Conservation (phyloP, 805 yeast species). For the Nakazawaea laoshanensis region DNA sequence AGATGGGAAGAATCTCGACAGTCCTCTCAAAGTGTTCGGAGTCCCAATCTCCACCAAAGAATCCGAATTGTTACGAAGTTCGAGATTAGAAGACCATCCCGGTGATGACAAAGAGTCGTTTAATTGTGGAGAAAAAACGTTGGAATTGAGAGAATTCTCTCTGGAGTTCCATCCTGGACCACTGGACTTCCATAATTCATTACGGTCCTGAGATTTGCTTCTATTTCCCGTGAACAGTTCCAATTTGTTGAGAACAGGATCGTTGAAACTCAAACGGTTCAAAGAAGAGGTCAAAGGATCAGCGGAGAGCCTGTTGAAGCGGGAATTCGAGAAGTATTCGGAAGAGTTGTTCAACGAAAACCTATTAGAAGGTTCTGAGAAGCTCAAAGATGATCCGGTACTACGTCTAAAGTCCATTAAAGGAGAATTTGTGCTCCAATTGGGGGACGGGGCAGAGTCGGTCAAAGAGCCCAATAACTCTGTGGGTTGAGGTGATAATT, state of each 20-base stretch:
- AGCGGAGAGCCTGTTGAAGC: background rate
- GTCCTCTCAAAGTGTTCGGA: conserved; percentile 16
- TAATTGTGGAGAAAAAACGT: conserved; percentile 2
- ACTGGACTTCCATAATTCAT: conserved; percentile 5
- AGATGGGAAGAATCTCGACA: conserved; percentile 27
- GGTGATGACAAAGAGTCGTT: conserved; percentile 4
- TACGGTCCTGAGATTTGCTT: too few species aligned
- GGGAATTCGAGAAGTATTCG: background rate
- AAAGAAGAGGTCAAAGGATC: too few species aligned
- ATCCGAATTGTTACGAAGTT: background rate
- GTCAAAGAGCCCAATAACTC: conserved; percentile 2
- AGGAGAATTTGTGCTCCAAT: conserved; percentile 1
- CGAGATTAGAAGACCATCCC: conserved; percentile 6
- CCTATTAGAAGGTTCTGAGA: too few species aligned
- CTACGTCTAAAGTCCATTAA: conserved; percentile 3
- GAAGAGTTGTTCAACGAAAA: background rate
- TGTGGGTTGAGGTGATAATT: background rate
- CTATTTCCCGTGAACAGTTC: conserved; percentile 12
- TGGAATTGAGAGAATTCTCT: conserved; percentile 5
- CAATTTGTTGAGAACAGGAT: conserved; percentile 9
- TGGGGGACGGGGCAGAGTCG: background rate
- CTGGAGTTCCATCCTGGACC: conserved; percentile 9
- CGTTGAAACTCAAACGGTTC: too few species aligned
- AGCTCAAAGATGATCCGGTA: conserved; percentile 4
- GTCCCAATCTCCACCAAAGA: conserved; percentile 9